A percentile compares a stretch with the other conserved stretches of the same genome.
Evolutionary conservation across 1,139 yeast species (phyloP).

Genomic region (Yamadazyma atlantica): DNA sequence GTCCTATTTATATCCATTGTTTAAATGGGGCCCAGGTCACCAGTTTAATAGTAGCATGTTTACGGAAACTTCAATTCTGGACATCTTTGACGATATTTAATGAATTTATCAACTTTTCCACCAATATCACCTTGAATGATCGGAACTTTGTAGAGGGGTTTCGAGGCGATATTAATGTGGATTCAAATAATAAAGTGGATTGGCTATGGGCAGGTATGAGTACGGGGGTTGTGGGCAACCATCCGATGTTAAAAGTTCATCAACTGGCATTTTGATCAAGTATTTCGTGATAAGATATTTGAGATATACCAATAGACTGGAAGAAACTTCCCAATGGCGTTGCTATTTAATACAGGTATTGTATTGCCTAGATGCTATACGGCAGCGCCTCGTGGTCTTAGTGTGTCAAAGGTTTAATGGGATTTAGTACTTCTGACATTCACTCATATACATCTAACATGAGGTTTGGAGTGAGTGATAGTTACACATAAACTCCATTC

Average conservation of each 20-base stretch:
- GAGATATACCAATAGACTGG: too few relatives aligned
- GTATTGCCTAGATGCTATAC: too few relatives aligned
- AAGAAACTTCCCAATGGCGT: too few relatives aligned
- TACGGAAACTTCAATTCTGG: constrained; percentile 85
- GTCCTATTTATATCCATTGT: constrained; percentile 84
- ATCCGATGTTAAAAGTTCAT: constrained; percentile 40
- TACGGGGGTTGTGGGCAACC: constrained; percentile 49
- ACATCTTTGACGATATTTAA: constrained; percentile 83
- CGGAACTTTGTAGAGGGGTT: constrained; percentile 81
- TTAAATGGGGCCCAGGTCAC: constrained; percentile 88
- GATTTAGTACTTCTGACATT: too few relatives aligned
- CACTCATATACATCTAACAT: too few relatives aligned
- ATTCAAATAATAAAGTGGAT: constrained; percentile 50
- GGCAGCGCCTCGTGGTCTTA: too few relatives aligned
- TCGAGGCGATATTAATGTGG: constrained; percentile 58
- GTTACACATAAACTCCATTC: too few relatives aligned
- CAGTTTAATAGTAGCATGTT: constrained; percentile 79
- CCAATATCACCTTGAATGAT: constrained; percentile 81
- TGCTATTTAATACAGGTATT: too few relatives aligned
- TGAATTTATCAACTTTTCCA: constrained; percentile 77
- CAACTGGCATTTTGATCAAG: constrained; percentile 13
- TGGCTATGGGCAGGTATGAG: constrained; percentile 81
- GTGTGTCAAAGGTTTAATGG: too few relatives aligned
- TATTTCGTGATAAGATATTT: too few relatives aligned
- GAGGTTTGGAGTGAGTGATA: too few relatives aligned